Percentiles rank a stretch among this genome's conserved stretches.
Conservation (phyloP, 2,329 filamentous ascomycete genomes). For the Fusarium temperatum region DNA sequence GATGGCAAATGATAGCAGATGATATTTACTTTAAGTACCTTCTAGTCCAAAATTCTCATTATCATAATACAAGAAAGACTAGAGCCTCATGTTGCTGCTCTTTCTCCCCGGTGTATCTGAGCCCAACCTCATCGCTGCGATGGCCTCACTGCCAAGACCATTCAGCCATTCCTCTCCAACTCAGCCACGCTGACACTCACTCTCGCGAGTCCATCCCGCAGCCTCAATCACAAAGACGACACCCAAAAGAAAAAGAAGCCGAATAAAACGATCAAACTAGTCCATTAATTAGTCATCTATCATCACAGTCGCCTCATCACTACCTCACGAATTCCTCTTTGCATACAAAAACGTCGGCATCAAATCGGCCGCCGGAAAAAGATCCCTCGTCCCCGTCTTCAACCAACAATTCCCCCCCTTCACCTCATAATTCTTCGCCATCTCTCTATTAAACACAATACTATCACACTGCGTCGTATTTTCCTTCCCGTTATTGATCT, state of each 20-base stretch:
- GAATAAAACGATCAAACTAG: rapidly evolving
- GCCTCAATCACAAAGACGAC: not conserved
- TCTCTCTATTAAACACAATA: not conserved
- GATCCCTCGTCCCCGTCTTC: not conserved
- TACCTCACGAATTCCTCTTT: not conserved
- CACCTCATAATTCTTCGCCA: not conserved
- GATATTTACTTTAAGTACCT: not conserved
- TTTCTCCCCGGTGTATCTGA: rapidly evolving
- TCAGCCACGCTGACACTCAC: not conserved
- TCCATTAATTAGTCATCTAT: too few relatives aligned
- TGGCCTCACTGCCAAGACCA: not conserved
- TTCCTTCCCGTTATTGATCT: not conserved
- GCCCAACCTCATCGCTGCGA: not conserved
- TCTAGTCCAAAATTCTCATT: not conserved
- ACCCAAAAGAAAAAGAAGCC: too few relatives aligned
- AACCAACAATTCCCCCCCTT: conserved; percentile 9
- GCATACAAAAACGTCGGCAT: conserved; percentile 9
- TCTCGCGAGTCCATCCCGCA: not conserved
- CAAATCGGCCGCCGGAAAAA: not conserved
- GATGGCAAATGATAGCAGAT: not conserved
- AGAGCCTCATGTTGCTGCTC: rapidly evolving
- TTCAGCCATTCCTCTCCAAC: not conserved
- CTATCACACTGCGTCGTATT: not conserved
- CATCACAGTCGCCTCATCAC: rapidly evolving
- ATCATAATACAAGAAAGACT: rapidly evolving